Evolutionary conservation across 371 early-diverging fungal genomes (phyloP).

Genomic region (Syncephalastrum contaminatum): DNA sequence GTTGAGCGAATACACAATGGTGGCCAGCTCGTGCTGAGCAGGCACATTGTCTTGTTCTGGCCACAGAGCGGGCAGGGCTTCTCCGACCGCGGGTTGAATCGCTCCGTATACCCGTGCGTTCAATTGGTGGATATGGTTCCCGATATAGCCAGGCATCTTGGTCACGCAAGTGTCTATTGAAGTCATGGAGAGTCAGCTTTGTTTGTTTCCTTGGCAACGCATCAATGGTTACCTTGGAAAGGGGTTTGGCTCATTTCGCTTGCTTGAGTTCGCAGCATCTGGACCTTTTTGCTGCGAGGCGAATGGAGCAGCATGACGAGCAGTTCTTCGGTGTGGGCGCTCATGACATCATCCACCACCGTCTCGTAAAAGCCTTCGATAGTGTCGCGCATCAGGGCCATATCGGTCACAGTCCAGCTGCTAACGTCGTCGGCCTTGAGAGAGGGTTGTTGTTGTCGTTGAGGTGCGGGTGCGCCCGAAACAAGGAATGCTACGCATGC

Average conservation of each 20-base stretch:
- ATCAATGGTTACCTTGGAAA: constrained; percentile 6
- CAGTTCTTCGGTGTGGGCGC: constrained; percentile 31
- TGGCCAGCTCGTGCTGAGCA: constrained; percentile 10
- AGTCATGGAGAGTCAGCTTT: too few species aligned
- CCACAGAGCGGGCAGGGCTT: constrained; percentile 14
- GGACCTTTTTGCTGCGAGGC: constrained; percentile 7
- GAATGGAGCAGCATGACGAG: constrained; percentile 28
- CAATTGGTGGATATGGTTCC: constrained; percentile 17
- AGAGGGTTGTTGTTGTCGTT: too few species aligned
- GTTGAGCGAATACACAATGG: constrained; percentile 11
- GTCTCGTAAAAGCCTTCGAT: constrained; percentile 26
- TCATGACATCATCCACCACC: constrained; percentile 29
- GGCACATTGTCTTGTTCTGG: constrained; percentile 6
- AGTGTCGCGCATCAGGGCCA: constrained; percentile 16
- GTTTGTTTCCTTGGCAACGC: too few species aligned
- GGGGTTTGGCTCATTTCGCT: not conserved
- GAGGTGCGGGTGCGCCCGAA: too few species aligned
- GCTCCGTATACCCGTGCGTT: constrained; percentile 9
- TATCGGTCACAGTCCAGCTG: too few species aligned
- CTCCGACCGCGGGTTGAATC: constrained; percentile 6
- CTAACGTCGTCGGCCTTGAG: too few species aligned
- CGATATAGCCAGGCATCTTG: constrained; percentile 20
- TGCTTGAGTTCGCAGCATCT: constrained; percentile 10
- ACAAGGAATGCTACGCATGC: too few species aligned
- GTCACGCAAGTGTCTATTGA: constrained; percentile 17